These are phyloP conservation scores for Huntiella abstrusa DNA, from an alignment of 2,329 filamentous ascomycete genomes.

Conservation along the genomic window DNA sequence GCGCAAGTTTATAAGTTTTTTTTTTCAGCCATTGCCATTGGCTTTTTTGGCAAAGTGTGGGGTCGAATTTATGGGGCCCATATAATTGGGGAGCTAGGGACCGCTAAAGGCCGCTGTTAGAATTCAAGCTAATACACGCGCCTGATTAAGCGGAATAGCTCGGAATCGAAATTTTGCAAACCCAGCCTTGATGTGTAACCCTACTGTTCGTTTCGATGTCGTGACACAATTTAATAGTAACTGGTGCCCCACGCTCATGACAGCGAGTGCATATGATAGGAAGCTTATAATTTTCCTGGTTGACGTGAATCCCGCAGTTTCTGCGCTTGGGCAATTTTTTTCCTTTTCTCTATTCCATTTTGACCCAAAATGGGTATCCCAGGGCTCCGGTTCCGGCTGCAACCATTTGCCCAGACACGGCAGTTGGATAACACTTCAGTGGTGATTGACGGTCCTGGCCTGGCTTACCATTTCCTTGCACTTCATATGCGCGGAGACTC, in stretches of 20 bases:
- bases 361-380: conserved; percentile 37
- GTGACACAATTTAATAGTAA: too few species aligned
- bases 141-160: too few species aligned
- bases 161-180: too few species aligned
- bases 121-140: too few species aligned
- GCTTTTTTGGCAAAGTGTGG: too few species aligned
- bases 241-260: too few species aligned
- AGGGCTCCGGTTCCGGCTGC: conserved; percentile 32
- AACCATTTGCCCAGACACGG: conserved; percentile 28
- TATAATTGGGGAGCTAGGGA: too few species aligned
- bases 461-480: conserved; percentile 39
- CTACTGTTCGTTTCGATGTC: too few species aligned
- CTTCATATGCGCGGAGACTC: background rate
- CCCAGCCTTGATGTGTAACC: too few species aligned
- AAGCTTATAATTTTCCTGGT: conserved; percentile 14
- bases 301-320: background rate
- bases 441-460: conserved; percentile 58
- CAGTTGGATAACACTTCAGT: conserved; percentile 24
- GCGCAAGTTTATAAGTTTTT: conserved; percentile 1
- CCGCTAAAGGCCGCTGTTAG: too few species aligned
- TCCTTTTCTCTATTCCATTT: conserved; percentile 5
- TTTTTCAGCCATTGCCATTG: background rate
- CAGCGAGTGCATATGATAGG: background rate
- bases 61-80: too few species aligned
- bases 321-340: background rate